phyloP scores from a whole-genome alignment of 441 rosid species.

The Adansonia rubrostipa region DNA sequence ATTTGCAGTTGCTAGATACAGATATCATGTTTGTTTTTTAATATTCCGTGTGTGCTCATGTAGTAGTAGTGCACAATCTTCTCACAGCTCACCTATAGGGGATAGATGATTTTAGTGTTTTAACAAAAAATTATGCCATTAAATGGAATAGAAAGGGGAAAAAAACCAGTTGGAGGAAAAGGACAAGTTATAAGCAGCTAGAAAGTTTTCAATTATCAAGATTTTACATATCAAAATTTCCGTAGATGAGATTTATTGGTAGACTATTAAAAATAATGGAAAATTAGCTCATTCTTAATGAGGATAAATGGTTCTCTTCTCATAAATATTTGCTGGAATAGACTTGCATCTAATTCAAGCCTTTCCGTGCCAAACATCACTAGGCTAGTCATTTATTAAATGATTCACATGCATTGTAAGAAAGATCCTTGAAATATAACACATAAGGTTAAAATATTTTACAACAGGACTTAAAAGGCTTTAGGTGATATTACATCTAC shows the following conservation, averaged over 20 bases:
- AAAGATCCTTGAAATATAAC: too few species aligned
- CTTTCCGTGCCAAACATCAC: background rate
- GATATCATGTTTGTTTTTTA: background rate
- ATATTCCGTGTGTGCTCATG: background rate
- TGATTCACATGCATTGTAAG: background rate
- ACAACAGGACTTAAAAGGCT: background rate
- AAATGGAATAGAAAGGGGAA: background rate
- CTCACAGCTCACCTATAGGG: background rate
- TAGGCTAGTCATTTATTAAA: background rate
- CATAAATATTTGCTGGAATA: background rate
- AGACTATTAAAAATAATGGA: background rate
- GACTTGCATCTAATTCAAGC: background rate
- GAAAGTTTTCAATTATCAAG: background rate
- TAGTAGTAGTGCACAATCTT: background rate
- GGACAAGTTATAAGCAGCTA: background rate
- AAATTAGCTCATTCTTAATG: background rate
- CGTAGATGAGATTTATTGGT: background rate
- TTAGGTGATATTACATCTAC: background rate
- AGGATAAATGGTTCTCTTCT: background rate
- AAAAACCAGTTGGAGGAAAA: background rate
- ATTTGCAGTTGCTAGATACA: background rate
- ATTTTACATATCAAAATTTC: background rate
- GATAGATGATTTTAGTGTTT: background rate
- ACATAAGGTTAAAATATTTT: background rate
- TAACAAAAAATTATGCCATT: background rate